phyloP scores from a whole-genome alignment of 2,329 filamentous ascomycete genomes.

The Ophiocordyceps camponoti-leonardi region DNA sequence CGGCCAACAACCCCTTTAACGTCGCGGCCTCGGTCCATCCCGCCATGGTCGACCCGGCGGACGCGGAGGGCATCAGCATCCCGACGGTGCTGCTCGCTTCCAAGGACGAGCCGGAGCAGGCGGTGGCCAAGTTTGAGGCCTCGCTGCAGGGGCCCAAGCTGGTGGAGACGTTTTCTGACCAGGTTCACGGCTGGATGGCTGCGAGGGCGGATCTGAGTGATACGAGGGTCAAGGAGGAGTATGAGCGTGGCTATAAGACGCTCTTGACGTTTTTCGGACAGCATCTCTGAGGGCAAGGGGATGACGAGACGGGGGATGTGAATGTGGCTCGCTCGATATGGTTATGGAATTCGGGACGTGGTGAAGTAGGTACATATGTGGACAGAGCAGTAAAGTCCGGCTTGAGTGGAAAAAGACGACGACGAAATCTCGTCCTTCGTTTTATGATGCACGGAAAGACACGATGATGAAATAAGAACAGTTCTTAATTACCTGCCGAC shows the following conservation, averaged over 20 bases:
- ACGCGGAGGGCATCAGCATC: constrained; percentile 41
- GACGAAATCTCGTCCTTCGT: too few relatives aligned
- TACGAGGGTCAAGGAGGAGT: constrained; percentile 40
- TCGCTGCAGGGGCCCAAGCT: constrained; percentile 36
- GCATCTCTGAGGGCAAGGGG: constrained; percentile 18
- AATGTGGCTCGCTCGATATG: too few relatives aligned
- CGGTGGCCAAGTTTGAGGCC: constrained; percentile 38
- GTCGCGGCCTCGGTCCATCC: constrained; percentile 36
- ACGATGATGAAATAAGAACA: too few relatives aligned
- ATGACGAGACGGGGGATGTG: too few relatives aligned
- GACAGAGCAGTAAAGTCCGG: too few relatives aligned
- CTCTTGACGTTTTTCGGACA: constrained; percentile 40
- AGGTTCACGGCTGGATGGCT: constrained; percentile 62
- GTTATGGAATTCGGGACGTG: too few relatives aligned
- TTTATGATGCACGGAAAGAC: too few relatives aligned
- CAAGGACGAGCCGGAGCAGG: constrained; percentile 40
- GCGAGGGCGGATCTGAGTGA: constrained; percentile 43
- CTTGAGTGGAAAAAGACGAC: too few relatives aligned
- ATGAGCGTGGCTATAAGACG: constrained; percentile 42
- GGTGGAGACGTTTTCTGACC: constrained; percentile 48
- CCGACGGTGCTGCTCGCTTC: constrained; percentile 48
- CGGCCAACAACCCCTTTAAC: constrained; percentile 35
- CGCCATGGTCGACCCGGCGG: constrained; percentile 45
- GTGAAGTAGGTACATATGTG: too few relatives aligned
- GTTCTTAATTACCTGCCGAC: too few relatives aligned